These are phyloP conservation scores for Volvox reticuliferus DNA, from an alignment of 139 green algal species.

Conservation along the genomic window DNA sequence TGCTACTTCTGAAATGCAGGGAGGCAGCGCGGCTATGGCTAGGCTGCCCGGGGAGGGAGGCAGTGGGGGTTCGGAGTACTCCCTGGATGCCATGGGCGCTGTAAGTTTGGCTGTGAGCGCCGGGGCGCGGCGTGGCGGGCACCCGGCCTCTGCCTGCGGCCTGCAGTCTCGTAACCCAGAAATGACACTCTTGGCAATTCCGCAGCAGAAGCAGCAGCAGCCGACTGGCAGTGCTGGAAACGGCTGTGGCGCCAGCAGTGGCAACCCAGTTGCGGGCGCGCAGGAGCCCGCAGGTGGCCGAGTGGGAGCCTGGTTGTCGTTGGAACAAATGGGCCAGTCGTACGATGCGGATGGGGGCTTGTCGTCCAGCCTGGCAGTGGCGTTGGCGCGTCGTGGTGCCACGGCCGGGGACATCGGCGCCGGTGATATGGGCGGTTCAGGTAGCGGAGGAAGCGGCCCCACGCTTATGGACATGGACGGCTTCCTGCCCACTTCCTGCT, in stretches of 20 bases:
- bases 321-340: neutral
- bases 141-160: neutral
- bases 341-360: neutral
- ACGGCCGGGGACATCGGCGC: neutral
- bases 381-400: neutral
- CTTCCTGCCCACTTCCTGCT: neutral
- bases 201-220: neutral
- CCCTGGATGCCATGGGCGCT: neutral
- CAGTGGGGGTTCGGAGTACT: neutral
- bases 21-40: neutral
- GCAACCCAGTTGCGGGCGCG: neutral
- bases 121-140: neutral
- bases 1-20: neutral
- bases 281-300: neutral
- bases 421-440: neutral
- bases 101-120: neutral
- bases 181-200: neutral
- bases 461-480: conserved; percentile 14
- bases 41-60: neutral
- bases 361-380: neutral
- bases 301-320: neutral
- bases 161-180: neutral
- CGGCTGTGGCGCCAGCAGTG: neutral
- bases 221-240: neutral
- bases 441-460: neutral